Conservation (phyloP, 2,329 filamentous ascomycete species). For the Kalmusia sp. region DNA sequence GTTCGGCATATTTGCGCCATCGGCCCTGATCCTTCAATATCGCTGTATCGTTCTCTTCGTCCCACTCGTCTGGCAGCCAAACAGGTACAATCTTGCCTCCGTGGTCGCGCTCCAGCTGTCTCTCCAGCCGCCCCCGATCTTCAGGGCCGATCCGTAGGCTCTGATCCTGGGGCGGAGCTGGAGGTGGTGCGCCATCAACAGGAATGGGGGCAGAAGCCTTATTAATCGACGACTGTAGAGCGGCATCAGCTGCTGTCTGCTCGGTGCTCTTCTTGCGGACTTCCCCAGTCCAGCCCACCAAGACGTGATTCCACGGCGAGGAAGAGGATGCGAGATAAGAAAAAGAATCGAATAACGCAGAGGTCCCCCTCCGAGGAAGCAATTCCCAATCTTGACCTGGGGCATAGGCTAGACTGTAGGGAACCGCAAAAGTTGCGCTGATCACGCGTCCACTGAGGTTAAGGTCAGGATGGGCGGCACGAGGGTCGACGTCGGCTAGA, state of each 20-base stretch:
- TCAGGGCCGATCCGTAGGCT: slow-evolving; percentile 73
- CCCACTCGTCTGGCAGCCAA: slow-evolving; percentile 82
- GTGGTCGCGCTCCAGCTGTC: slow-evolving; percentile 73
- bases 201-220: slow-evolving; percentile 82
- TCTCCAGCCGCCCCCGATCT: slow-evolving; percentile 76
- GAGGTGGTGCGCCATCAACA: slow-evolving; percentile 66
- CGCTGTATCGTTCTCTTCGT: slow-evolving; percentile 72
- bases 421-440: slow-evolving; percentile 69
- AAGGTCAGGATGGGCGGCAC: slow-evolving; percentile 62
- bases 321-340: slow-evolving; percentile 84
- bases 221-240: slow-evolving; percentile 64
- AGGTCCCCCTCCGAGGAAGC: slow-evolving; percentile 80
- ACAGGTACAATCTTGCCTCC: slow-evolving; percentile 84
- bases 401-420: slow-evolving; percentile 64
- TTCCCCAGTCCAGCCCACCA: slow-evolving; percentile 95
- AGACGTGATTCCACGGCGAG: slow-evolving; percentile 86
- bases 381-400: slow-evolving; percentile 69
- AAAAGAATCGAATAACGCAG: slow-evolving; percentile 91
- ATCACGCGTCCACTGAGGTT: slow-evolving; percentile 68
- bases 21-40: slow-evolving; percentile 80
- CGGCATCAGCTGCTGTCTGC: slow-evolving; percentile 33
- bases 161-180: slow-evolving; percentile 67
- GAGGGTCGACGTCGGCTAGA: slow-evolving; percentile 59
- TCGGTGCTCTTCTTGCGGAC: slow-evolving; percentile 48
- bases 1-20: slow-evolving; percentile 90